Conservation (phyloP, 2,329 filamentous ascomycete species). For the Elsinoe batatas region DNA sequence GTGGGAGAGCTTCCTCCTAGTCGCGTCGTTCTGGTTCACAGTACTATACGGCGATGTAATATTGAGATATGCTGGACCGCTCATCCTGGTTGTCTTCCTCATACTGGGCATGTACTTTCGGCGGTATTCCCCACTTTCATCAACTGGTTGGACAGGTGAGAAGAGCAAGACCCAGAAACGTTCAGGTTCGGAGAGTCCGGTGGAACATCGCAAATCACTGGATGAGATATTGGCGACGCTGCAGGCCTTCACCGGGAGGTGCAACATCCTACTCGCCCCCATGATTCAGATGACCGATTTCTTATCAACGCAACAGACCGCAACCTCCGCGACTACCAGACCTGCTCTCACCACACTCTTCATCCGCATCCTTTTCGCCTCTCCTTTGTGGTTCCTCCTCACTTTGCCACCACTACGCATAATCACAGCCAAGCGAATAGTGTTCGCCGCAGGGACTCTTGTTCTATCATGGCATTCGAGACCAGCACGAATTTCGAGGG, state of each 20-base stretch:
- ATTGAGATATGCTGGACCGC: conserved; percentile 71
- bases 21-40: conserved; percentile 75
- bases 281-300: conserved; percentile 85
- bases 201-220: conserved; percentile 72
- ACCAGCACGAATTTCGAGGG: conserved; percentile 72
- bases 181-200: conserved; percentile 46
- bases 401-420: conserved; percentile 75
- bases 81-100: conserved; percentile 67
- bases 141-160: conserved; percentile 64
- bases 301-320: conserved; percentile 69
- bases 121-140: conserved; percentile 81
- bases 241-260: conserved; percentile 79
- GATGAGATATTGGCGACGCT: conserved; percentile 96
- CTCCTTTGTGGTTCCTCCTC: conserved; percentile 76
- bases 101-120: conserved; percentile 89
- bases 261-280: conserved; percentile 85
- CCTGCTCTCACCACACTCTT: conserved; percentile 85
- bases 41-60: conserved; percentile 78
- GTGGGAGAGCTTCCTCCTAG: conserved; percentile 91
- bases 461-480: conserved; percentile 86
- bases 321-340: conserved; percentile 82
- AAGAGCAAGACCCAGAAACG: conserved; percentile 45
- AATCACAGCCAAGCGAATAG: conserved; percentile 74
- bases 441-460: conserved; percentile 78
- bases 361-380: conserved; percentile 76